Base-by-base conservation (phyloP, 495 filamentous ascomycete genomes). In the Penicillium simplicissimum region DNA sequence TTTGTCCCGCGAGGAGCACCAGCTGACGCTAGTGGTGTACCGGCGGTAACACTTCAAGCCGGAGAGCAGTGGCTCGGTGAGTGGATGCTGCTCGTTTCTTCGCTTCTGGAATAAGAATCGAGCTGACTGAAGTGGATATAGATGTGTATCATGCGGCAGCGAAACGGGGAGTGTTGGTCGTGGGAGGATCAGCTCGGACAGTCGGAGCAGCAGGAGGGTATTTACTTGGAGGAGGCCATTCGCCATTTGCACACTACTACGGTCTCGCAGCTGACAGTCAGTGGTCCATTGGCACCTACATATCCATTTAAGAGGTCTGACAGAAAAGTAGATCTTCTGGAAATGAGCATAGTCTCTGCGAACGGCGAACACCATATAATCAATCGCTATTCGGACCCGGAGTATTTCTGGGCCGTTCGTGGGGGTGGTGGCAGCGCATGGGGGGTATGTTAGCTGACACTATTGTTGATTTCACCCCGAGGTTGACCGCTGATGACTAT, bases 141-240 rank as follows among this genome's bases (percentile, higher is more conserved):
- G 53, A 55, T 55, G 53, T 55, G 21, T 55, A 55, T 33, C 53
- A 42, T 14, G 53, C 53, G 1, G 53, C 53, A 28, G 36, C 53
- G 11, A 55, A 55, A 31, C 25, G 31, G 53, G 36, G 19, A n/a
- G 53, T 42, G 4, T 31, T 55, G 19, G 23, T 55, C 13, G 53
- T 55, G 25, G 53, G 53, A 43, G 53, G 53, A 55, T 55, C 53
- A 40, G 53, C 53, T 28, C 53, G 53, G 4, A 55, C 53, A 40
- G 53, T 55, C 21, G 53, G 53, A 4, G 53, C 53, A 42, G 53
- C 53, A 43, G 53, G 53, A 55, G 53, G 53, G 33, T 55, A 55
- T 55, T 28, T 55, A 23, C 53, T 55, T 55, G 53, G 53, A 25
- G 53, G 53, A 55, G 53, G 53, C 8, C 53, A 55, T 55, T 55